phyloP scores from a whole-genome alignment of 2,329 filamentous ascomycete genomes.

The Pseudocercospora cruenta region DNA sequence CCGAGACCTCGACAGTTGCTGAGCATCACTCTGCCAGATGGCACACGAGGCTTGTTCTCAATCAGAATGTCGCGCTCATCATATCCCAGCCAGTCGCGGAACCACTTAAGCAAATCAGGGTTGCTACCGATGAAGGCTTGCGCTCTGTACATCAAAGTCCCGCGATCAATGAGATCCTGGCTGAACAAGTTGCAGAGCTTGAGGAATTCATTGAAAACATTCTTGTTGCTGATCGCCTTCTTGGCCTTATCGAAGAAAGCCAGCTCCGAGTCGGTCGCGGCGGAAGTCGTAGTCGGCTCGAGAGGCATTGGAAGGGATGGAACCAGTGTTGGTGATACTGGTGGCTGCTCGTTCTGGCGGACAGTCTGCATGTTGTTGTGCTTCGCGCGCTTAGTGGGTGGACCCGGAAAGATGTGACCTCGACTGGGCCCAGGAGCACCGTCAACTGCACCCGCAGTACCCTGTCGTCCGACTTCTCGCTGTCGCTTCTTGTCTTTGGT shows the following conservation, averaged over 20 bases:
- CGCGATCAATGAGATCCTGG: conserved; percentile 86
- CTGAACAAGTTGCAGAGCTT: conserved; percentile 97
- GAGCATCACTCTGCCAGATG: conserved; percentile 81
- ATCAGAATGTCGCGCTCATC: conserved; percentile 77
- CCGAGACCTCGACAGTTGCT: conserved; percentile 96
- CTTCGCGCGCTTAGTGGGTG: conserved; percentile 68
- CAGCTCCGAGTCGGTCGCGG: conserved; percentile 82
- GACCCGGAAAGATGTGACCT: conserved; percentile 26
- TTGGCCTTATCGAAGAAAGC: conserved; percentile 95
- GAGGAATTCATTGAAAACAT: conserved; percentile 90
- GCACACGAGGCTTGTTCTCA: conserved; percentile 75
- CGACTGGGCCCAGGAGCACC: conserved; percentile 35
- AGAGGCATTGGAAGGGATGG: conserved; percentile 87
- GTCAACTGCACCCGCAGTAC: conserved; percentile 48
- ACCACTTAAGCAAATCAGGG: conserved; percentile 83
- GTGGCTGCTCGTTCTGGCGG: conserved; percentile 41
- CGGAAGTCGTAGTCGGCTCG: conserved; percentile 71
- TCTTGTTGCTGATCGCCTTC: conserved; percentile 92
- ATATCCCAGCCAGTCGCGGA: conserved; percentile 80
- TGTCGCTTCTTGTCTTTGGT: conserved; percentile 80
- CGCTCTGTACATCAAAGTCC: conserved; percentile 79
- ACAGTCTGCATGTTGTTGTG: conserved; percentile 52
- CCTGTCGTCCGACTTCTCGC: conserved; percentile 63
- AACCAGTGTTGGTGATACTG: conserved; percentile 83
- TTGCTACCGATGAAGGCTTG: conserved; percentile 85